Evolutionary conservation across 2,329 filamentous ascomycete genomes (phyloP).

Genomic region (Trichoderma simmonsii): DNA sequence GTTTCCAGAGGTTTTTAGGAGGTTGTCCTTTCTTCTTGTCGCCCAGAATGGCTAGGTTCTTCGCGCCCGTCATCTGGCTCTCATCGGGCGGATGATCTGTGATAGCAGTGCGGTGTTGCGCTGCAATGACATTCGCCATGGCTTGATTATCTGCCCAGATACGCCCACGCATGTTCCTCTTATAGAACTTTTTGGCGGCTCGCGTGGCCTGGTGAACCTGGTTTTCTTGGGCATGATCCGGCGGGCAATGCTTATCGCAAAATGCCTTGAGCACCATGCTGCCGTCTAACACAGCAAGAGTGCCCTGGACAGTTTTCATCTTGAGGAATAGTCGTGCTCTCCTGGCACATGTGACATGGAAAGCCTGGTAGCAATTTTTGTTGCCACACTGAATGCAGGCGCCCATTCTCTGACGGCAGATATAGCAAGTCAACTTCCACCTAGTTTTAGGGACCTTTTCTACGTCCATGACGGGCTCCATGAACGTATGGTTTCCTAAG

Average conservation of each 20-base stretch:
- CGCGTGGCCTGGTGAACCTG: constrained; percentile 75
- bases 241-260: constrained; percentile 90
- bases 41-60: constrained; percentile 70
- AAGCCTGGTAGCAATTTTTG: constrained; percentile 94
- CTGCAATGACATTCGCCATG: constrained; percentile 76
- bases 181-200: constrained; percentile 86
- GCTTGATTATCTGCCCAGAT: constrained; percentile 91
- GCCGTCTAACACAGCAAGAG: constrained; percentile 72
- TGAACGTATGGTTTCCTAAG: constrained; percentile 91
- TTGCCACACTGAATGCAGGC: constrained; percentile 98
- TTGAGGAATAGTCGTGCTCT: constrained; percentile 84
- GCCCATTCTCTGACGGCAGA: constrained; percentile 96
- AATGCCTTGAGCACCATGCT: constrained; percentile 86
- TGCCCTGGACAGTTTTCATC: constrained; percentile 91
- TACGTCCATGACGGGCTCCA: constrained; percentile 97
- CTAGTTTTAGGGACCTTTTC: constrained; percentile 94
- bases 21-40: constrained; percentile 69
- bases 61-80: constrained; percentile 77
- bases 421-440: constrained; percentile 93
- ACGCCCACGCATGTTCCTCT: constrained; percentile 79
- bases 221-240: constrained; percentile 84
- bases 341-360: constrained; percentile 94
- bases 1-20: constrained; percentile 65
- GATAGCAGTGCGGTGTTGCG: constrained; percentile 61
- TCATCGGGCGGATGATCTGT: constrained; percentile 75